Percentiles rank a stretch among this genome's conserved stretches.
phyloP scores from a whole-genome alignment of 2,329 filamentous ascomycete species.

The Fusarium udum region DNA sequence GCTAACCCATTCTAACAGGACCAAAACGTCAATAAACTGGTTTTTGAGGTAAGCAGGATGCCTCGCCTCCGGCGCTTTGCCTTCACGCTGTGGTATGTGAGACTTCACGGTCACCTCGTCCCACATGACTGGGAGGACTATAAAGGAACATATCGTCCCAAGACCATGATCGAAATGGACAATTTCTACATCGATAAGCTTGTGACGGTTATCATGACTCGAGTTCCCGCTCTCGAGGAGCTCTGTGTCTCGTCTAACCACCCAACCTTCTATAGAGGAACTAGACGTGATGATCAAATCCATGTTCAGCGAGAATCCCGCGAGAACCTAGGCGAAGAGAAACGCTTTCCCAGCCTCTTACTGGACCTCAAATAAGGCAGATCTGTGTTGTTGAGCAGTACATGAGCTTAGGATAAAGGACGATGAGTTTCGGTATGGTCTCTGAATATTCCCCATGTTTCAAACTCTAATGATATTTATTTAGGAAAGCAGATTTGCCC shows the following conservation, averaged over 20 bases:
- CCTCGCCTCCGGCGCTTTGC: background rate
- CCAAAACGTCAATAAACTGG: background rate
- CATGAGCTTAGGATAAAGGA: accelerated
- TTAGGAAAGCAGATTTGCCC: background rate
- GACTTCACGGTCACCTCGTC: background rate
- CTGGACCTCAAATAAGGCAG: background rate
- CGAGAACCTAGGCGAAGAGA: background rate
- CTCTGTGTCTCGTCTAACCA: background rate
- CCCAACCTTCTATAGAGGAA: background rate
- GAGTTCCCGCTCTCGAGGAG: background rate
- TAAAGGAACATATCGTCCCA: background rate
- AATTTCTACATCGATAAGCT: background rate
- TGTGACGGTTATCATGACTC: background rate
- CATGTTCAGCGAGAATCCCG: background rate
- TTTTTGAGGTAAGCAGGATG: accelerated
- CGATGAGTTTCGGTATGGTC: background rate
- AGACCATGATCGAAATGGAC: background rate
- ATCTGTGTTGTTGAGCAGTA: background rate
- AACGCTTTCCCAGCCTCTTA: background rate
- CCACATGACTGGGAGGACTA: background rate
- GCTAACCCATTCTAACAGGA: background rate
- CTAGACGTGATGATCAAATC: background rate
- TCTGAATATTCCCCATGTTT: background rate
- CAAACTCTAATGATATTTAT: background rate
- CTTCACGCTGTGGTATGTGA: background rate